A percentile compares a stretch with the other conserved stretches of the same genome.
phyloP scores from a whole-genome alignment of 495 filamentous ascomycete genomes.

The Poronia punctata region DNA sequence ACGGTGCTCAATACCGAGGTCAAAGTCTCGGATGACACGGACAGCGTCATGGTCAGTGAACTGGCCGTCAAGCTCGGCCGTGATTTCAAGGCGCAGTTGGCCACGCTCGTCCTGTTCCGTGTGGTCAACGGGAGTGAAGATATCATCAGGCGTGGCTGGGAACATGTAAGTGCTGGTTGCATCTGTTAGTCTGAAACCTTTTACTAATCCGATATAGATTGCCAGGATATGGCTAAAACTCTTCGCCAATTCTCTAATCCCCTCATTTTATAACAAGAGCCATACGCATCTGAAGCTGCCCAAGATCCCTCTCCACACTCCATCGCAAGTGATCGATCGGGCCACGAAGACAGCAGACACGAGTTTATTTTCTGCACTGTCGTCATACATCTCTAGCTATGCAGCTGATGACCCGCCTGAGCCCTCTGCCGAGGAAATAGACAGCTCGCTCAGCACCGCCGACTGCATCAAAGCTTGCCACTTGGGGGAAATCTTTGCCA shows the following conservation, averaged over 20 bases:
- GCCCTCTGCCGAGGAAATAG: slow-evolving; percentile 93
- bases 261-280: slow-evolving; percentile 69
- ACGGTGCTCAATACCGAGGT: slow-evolving; percentile 93
- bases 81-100: slow-evolving; percentile 87
- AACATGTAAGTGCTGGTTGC: slow-evolving; percentile 54
- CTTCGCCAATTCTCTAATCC: slow-evolving; percentile 91
- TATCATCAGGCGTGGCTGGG: slow-evolving; percentile 73
- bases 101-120: slow-evolving; percentile 87
- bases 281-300: slow-evolving; percentile 66
- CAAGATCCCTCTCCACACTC: slow-evolving; percentile 79
- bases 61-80: slow-evolving; percentile 93
- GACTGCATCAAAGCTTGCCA: slow-evolving; percentile 89
- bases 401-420: slow-evolving; percentile 96
- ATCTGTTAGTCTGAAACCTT: slow-evolving; percentile 7
- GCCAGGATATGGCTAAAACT: slow-evolving; percentile 90
- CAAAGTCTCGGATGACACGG: slow-evolving; percentile 80
- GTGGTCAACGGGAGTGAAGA: slow-evolving; percentile 78
- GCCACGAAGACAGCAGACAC: slow-evolving; percentile 67
- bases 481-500: slow-evolving; percentile 73
- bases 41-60: slow-evolving; percentile 98
- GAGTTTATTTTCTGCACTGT: slow-evolving; percentile 86
- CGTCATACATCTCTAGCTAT: slow-evolving; percentile 96
- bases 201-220: slow-evolving; percentile 45
- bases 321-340: slow-evolving; percentile 90
- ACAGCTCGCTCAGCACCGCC: slow-evolving; percentile 88